Evolutionary conservation across 805 yeast genomes (phyloP).

Genomic region (Saccharomyces kudriavzevii): DNA sequence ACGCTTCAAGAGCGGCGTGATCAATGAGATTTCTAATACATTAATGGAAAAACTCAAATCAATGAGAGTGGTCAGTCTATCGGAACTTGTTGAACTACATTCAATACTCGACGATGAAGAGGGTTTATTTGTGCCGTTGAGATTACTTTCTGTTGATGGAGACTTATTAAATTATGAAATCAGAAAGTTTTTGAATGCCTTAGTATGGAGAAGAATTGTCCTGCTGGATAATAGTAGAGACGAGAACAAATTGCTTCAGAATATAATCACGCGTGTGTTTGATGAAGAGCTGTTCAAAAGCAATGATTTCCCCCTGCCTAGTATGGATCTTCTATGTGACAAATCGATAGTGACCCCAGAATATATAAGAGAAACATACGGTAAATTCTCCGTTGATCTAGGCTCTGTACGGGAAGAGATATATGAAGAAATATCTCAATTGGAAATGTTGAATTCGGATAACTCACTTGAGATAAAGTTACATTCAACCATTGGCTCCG

Average conservation of each 20-base stretch:
- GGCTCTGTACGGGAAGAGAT: slow-evolving; percentile 5
- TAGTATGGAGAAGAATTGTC: slow-evolving; percentile 56
- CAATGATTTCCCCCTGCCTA: slow-evolving; percentile 28
- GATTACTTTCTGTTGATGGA: slow-evolving; percentile 37
- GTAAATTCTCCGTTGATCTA: slow-evolving; percentile 3
- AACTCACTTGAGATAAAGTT: slow-evolving; percentile 21
- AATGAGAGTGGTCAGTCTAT: slow-evolving; percentile 33
- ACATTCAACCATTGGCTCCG: slow-evolving; percentile 32
- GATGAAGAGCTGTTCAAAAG: slow-evolving; percentile 23
- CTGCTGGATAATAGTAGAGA: slow-evolving; percentile 44
- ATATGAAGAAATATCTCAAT: slow-evolving; percentile 13
- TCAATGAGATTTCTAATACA: slow-evolving; percentile 16
- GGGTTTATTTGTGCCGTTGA: slow-evolving; percentile 40
- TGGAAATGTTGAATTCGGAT: slow-evolving; percentile 6
- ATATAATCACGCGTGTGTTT: neutral
- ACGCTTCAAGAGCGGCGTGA: slow-evolving; percentile 15
- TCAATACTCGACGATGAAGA: slow-evolving; percentile 37
- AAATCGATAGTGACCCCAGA: slow-evolving; percentile 8
- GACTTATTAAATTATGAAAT: slow-evolving; percentile 26
- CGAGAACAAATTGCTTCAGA: neutral
- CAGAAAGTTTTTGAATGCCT: slow-evolving; percentile 27
- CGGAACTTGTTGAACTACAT: slow-evolving; percentile 45
- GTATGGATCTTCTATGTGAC: slow-evolving; percentile 9
- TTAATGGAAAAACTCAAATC: slow-evolving; percentile 22
- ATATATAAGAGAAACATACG: slow-evolving; percentile 14